Conservation (phyloP, 2,329 filamentous ascomycete species). For the Chaetomiaceae sp. region DNA sequence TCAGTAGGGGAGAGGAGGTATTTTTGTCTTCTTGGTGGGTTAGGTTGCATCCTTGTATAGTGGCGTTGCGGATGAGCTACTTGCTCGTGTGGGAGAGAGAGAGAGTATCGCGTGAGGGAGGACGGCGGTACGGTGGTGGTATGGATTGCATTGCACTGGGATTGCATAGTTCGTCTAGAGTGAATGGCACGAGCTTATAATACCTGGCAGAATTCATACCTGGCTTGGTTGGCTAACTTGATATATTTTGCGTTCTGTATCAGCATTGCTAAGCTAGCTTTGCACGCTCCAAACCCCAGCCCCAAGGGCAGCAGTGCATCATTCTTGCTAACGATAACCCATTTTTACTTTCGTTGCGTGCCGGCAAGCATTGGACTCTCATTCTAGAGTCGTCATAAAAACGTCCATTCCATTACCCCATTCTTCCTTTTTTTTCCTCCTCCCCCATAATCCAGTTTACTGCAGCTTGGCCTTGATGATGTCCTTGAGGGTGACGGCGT, state of each 20-base stretch:
- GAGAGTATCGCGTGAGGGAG: too few species aligned
- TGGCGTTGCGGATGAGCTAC: too few species aligned
- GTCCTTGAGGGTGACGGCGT: slow-evolving; percentile 88
- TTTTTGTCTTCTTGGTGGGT: too few species aligned
- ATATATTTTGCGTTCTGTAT: slow-evolving; percentile 1
- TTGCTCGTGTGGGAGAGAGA: too few species aligned
- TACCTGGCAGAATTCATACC: neutral
- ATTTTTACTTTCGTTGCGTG: slow-evolving; percentile 2
- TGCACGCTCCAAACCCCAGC: slow-evolving; percentile 2
- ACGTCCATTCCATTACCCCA: slow-evolving; percentile 1
- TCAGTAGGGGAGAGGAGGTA: too few species aligned
- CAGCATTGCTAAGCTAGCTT: neutral
- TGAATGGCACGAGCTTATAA: neutral
- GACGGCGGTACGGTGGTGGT: too few species aligned
- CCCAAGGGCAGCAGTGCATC: slow-evolving; percentile 4
- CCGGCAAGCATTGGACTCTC: neutral
- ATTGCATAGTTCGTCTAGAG: neutral
- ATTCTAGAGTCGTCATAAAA: slow-evolving; percentile 7
- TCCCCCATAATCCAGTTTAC: slow-evolving; percentile 27
- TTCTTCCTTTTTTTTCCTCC: slow-evolving; percentile 35
- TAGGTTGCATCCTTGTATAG: too few species aligned
- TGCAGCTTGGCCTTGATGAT: slow-evolving; percentile 83
- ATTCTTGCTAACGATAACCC: slow-evolving; percentile 8
- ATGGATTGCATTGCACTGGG: too few species aligned
- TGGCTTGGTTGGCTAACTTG: neutral